Conservation (phyloP, 768 basidiomycete genomes). For the Cystobasidium tubakii region DNA sequence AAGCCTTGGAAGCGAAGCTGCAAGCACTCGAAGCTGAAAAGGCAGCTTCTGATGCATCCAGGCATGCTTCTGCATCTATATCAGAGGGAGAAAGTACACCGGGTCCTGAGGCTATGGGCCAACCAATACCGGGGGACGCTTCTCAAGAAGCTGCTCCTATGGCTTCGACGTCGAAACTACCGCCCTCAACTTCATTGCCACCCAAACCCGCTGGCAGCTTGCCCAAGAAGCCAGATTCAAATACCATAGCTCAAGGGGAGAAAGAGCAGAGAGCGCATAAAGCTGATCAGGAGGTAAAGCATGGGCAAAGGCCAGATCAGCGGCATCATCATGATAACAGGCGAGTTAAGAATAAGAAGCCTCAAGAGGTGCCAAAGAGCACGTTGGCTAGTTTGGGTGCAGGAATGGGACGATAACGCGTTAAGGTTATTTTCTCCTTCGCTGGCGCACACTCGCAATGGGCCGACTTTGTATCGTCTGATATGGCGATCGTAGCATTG, state of each 20-base stretch:
- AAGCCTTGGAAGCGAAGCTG: conserved; percentile 94
- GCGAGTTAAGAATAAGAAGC: neutral
- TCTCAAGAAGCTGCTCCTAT: neutral
- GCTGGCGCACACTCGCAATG: too few species aligned
- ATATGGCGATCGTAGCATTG: too few species aligned
- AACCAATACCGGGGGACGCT: neutral
- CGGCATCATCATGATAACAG: neutral
- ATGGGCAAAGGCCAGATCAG: neutral
- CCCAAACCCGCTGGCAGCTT: neutral
- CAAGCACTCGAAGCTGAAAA: conserved; percentile 23
- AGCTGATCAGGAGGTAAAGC: neutral
- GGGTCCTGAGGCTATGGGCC: neutral
- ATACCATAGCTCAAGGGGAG: conserved; percentile 17
- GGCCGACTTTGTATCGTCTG: too few species aligned
- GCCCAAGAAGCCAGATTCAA: neutral
- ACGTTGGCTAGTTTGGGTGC: conserved; percentile 26
- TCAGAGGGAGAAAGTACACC: neutral
- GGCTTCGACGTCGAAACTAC: neutral
- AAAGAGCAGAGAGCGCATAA: conserved; percentile 17
- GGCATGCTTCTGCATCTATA: neutral
- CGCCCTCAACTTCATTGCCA: neutral
- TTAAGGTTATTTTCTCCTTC: too few species aligned
- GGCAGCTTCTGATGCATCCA: neutral
- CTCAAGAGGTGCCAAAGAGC: conserved; percentile 6
- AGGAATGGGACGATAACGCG: neutral